Conservation (phyloP, 345 rosid genomes). For the Eucalyptus curtisii region DNA sequence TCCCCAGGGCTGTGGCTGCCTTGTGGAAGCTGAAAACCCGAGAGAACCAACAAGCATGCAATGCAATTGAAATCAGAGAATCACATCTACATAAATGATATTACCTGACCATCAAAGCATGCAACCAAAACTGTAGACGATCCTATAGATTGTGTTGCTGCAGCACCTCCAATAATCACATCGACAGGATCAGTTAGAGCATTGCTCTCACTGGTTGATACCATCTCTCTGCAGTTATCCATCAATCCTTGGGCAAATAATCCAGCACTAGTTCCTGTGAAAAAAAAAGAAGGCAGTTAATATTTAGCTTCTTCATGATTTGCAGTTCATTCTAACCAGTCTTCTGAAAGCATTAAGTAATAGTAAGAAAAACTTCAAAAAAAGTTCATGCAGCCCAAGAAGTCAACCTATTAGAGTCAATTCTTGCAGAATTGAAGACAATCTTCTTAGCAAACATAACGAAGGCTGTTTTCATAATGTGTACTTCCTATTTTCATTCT, state of each 20-base stretch:
- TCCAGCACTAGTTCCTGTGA: constrained; percentile 37
- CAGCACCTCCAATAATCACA: constrained; percentile 37
- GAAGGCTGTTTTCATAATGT: not conserved
- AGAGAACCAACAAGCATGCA: not conserved
- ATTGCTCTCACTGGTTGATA: constrained; percentile 13
- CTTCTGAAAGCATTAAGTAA: not conserved
- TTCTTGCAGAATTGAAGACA: not conserved
- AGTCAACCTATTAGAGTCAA: not conserved
- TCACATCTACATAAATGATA: not conserved
- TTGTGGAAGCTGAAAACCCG: not conserved
- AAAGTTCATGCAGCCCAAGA: not conserved
- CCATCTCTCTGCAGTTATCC: constrained; percentile 36
- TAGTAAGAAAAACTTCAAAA: not conserved
- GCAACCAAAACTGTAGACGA: constrained; percentile 62
- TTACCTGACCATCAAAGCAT: constrained; percentile 52
- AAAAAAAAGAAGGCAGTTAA: not conserved
- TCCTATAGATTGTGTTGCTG: constrained; percentile 39
- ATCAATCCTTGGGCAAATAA: constrained; percentile 40
- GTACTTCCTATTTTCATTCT: not conserved
- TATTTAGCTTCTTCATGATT: not conserved
- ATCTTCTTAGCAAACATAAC: not conserved
- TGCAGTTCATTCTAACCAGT: not conserved
- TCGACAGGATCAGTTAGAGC: constrained; percentile 31
- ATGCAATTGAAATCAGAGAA: not conserved
- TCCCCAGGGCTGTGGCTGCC: not conserved